Evolutionary conservation across 805 yeast species (phyloP), one percentile per base, ranked within the genome.

Genomic region (Clavispora fructus): DNA sequence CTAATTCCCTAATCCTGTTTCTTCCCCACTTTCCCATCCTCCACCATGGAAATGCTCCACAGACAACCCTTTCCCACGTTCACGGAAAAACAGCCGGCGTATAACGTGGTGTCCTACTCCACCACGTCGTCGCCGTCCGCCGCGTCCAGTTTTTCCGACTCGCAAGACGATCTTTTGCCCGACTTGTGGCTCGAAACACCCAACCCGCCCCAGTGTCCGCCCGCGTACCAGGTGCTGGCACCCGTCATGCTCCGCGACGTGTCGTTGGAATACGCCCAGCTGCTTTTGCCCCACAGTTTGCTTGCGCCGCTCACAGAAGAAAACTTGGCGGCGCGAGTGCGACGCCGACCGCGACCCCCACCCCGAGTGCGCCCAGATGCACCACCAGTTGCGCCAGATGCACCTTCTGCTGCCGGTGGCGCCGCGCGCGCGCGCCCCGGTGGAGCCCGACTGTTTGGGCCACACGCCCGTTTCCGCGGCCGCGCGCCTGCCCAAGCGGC

Each of bases 281-380:
- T 57, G 26, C 53, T 58, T 11, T 54, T 63, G 37, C 64, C 66
- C 26, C 55, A 59, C 45, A 51, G 53, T 19, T 53, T 60, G 27
- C 53, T 60, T 33, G 58, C 59, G 14, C 60, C 60, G 6, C 54
- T 71, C 44, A 68, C 75, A 7, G 75, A 70, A 48, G 73, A 68
- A 46, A 68, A 73, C 48, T 55, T 71, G 41, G 53, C 56, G 31
- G 10, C 54, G 46, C 28, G 45, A 50, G 6, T 3, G 14, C 32
- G 31, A 29, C 31, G 9, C 6, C 13, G 44, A 53, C 40, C 40
- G 39, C 43, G 58, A 54, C 28, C 7, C 7, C 14, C 43, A 53
- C 40, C 40, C 30, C 43, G 58, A 52, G 26, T 27, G 9, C 12
- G 29, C 12, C 12, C 60, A 55, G 26, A 40, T 58, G 35, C 45